Conservation (phyloP, 129 eudicot species). For the Helichrysum umbraculigerum region DNA sequence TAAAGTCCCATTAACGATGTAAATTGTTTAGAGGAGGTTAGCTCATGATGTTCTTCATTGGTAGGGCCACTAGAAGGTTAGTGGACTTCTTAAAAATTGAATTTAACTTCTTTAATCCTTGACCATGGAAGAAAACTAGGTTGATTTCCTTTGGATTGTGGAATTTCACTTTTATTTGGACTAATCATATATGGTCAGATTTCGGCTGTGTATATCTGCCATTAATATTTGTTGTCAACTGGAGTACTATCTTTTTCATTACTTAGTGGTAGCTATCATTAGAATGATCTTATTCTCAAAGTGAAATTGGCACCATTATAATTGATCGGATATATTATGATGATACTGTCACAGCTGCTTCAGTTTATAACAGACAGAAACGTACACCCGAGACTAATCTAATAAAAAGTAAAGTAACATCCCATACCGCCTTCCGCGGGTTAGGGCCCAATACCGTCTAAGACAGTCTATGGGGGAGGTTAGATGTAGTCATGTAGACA, state of each 20-base stretch:
- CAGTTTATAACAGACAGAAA: background rate
- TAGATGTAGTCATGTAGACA: too few relatives aligned
- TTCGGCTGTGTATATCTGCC: background rate
- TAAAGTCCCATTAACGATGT: background rate
- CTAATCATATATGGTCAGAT: constrained; percentile 3
- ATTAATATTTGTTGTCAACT: background rate
- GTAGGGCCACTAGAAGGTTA: background rate
- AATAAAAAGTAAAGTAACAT: too few relatives aligned
- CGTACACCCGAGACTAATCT: too few relatives aligned
- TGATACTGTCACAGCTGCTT: background rate
- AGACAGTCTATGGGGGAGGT: too few relatives aligned
- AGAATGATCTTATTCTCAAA: constrained; percentile 16
- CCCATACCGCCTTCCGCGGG: too few relatives aligned
- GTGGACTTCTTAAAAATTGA: background rate
- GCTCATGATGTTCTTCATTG: background rate
- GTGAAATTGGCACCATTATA: constrained; percentile 5
- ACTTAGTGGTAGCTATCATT: constrained; percentile 17
- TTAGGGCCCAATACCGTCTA: too few relatives aligned
- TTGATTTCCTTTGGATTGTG: background rate
- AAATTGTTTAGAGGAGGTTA: constrained; percentile 1
- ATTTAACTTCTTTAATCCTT: constrained; percentile 11
- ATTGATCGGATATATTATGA: constrained; percentile 18
- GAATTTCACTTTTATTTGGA: constrained; percentile 2
- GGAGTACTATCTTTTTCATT: background rate
- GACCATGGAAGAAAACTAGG: constrained; percentile 16